A percentile compares a stretch with the other conserved stretches of the same genome.
Conservation (phyloP, 176 grass and related monocot species). For the Urochloa ruziziensis region DNA sequence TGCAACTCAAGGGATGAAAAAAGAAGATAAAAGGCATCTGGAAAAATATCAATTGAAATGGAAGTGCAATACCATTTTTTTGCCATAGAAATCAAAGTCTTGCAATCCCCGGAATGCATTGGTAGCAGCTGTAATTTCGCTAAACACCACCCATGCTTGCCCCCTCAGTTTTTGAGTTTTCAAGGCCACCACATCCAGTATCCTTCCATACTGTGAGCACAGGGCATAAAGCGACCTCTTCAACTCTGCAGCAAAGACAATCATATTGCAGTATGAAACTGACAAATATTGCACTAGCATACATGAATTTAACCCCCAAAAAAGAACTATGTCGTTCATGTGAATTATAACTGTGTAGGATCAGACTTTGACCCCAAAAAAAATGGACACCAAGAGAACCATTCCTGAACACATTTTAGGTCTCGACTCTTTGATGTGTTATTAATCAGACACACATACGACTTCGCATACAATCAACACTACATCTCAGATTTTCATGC, state of each 20-base stretch:
- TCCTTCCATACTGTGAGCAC: slow-evolving; percentile 96
- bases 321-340: not conserved
- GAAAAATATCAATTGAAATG: slow-evolving; percentile 15
- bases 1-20: not conserved
- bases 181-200: slow-evolving; percentile 87
- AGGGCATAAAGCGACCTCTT: slow-evolving; percentile 88
- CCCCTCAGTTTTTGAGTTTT: slow-evolving; percentile 91
- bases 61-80: slow-evolving; percentile 62
- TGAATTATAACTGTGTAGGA: not conserved
- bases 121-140: slow-evolving; percentile 84
- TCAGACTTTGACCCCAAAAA: not conserved
- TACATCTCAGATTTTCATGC: not conserved
- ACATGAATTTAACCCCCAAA: not conserved
- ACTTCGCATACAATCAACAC: not conserved
- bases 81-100: slow-evolving; percentile 92
- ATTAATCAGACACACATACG: not conserved
- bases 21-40: not conserved
- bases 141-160: slow-evolving; percentile 94
- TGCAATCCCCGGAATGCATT: slow-evolving; percentile 93
- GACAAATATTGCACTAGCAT: not conserved
- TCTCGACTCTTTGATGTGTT: not conserved
- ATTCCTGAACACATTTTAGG: not conserved
- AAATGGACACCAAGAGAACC: not conserved
- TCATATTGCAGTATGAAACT: not conserved
- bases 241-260: slow-evolving; percentile 54